phyloP scores from a whole-genome alignment of 768 basidiomycete genomes.

The Mrakia frigida region DNA sequence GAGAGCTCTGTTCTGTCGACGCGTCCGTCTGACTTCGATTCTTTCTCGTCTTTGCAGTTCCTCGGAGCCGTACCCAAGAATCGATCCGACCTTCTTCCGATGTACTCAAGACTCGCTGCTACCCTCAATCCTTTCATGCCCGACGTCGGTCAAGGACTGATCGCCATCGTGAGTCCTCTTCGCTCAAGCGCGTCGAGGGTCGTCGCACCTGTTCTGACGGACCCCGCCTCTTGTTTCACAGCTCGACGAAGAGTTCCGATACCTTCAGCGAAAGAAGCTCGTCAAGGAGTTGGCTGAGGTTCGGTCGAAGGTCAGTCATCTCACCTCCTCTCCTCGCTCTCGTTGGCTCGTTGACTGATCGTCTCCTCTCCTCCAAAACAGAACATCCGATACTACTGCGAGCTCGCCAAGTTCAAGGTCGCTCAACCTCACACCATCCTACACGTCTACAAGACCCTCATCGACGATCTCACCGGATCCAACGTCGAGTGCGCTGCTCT shows the following conservation, averaged over 20 bases:
- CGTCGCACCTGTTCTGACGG: too few species aligned
- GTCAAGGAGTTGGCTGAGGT: slow-evolving; percentile 83
- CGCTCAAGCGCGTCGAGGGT: neutral
- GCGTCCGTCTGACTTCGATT: neutral
- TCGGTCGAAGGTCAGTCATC: slow-evolving; percentile 63
- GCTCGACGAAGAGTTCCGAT: slow-evolving; percentile 96
- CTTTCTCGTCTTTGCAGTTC: slow-evolving; percentile 35
- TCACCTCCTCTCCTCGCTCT: neutral
- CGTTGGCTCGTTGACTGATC: neutral
- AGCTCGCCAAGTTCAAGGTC: slow-evolving; percentile 90
- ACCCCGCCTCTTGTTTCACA: slow-evolving; percentile 40
- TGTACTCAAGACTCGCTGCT: slow-evolving; percentile 84
- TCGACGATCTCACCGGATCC: slow-evolving; percentile 87
- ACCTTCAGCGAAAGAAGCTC: slow-evolving; percentile 87
- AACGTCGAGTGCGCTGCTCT: slow-evolving; percentile 92
- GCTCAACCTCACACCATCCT: slow-evolving; percentile 86
- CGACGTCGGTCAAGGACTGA: slow-evolving; percentile 76
- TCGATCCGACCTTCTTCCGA: slow-evolving; percentile 81
- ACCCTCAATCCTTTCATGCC: slow-evolving; percentile 89
- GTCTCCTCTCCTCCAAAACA: slow-evolving; percentile 41
- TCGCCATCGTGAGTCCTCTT: slow-evolving; percentile 61
- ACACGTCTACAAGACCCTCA: slow-evolving; percentile 92
- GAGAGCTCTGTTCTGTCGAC: neutral
- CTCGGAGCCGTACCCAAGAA: slow-evolving; percentile 78
- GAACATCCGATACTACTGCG: slow-evolving; percentile 84